Conservation (phyloP, 768 basidiomycete genomes). For the Trametes gibbosa region DNA sequence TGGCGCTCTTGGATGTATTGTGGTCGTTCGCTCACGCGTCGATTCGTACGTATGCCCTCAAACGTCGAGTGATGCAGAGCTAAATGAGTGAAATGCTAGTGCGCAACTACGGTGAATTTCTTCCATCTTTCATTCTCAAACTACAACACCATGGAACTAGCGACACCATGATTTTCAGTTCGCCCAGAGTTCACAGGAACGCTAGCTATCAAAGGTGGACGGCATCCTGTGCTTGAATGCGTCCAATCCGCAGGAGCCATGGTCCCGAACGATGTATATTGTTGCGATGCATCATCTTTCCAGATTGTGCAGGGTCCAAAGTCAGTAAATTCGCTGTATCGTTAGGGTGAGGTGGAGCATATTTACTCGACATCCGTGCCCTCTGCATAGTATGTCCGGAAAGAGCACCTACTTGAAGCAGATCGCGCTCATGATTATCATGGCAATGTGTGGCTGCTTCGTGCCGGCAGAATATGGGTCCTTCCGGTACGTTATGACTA, state of each 20-base stretch:
- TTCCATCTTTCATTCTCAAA: background rate
- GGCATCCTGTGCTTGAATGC: conserved; percentile 85
- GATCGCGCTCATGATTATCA: conserved; percentile 74
- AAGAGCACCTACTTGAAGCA: conserved; percentile 95
- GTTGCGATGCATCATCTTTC: conserved; percentile 79
- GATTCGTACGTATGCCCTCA: conserved; percentile 62
- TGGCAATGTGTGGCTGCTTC: conserved; percentile 90
- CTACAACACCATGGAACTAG: background rate
- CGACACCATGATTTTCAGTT: conserved; percentile 41
- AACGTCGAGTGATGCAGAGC: too few species aligned
- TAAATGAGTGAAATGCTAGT: conserved; percentile 30
- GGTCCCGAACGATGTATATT: conserved; percentile 89
- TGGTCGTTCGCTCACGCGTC: conserved; percentile 85
- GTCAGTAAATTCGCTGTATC: conserved; percentile 40
- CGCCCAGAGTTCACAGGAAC: conserved; percentile 92
- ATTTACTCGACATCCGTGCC: background rate
- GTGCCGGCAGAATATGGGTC: conserved; percentile 94
- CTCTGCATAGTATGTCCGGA: conserved; percentile 59
- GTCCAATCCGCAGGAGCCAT: conserved; percentile 65
- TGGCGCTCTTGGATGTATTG: conserved; percentile 87
- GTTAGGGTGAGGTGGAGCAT: background rate
- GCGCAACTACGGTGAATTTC: conserved; percentile 44
- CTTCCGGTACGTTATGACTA: conserved; percentile 61
- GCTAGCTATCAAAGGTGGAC: conserved; percentile 82
- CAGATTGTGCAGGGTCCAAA: conserved; percentile 93